phyloP scores from a whole-genome alignment of 345 rosid genomes.

The Acer negundo region DNA sequence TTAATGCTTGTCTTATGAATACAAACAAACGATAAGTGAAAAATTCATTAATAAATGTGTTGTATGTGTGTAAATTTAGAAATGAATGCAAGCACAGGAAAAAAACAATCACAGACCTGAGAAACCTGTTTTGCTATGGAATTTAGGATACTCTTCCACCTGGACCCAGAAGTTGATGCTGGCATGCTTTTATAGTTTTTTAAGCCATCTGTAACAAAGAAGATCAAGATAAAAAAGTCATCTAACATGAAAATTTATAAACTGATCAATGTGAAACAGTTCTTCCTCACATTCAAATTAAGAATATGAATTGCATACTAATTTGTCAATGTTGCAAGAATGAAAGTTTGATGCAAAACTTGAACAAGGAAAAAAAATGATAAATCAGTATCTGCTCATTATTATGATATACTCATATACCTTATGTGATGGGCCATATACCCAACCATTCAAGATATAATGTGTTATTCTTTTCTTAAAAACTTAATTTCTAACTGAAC shows the following conservation, averaged over 20 bases:
- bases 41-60: background rate
- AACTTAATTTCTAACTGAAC: background rate
- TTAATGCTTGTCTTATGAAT: background rate
- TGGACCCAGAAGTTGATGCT: slow-evolving; percentile 37
- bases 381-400: background rate
- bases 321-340: background rate
- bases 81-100: background rate
- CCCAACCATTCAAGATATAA: background rate
- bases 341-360: background rate
- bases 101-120: slow-evolving; percentile 49
- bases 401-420: background rate
- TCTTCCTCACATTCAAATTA: background rate
- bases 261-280: background rate
- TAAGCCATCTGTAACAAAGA: slow-evolving; percentile 40
- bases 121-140: slow-evolving; percentile 72
- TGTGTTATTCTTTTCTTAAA: background rate
- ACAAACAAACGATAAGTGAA: background rate
- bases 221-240: slow-evolving; percentile 5
- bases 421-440: background rate
- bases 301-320: background rate
- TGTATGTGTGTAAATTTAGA: background rate
- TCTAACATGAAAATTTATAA: background rate
- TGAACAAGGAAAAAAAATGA: background rate
- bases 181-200: slow-evolving; percentile 27
- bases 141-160: slow-evolving; percentile 62